A percentile compares a stretch with the other conserved stretches of the same genome.
Evolutionary conservation across 805 yeast genomes (phyloP).

Genomic region (Zygoascus tannicola): DNA sequence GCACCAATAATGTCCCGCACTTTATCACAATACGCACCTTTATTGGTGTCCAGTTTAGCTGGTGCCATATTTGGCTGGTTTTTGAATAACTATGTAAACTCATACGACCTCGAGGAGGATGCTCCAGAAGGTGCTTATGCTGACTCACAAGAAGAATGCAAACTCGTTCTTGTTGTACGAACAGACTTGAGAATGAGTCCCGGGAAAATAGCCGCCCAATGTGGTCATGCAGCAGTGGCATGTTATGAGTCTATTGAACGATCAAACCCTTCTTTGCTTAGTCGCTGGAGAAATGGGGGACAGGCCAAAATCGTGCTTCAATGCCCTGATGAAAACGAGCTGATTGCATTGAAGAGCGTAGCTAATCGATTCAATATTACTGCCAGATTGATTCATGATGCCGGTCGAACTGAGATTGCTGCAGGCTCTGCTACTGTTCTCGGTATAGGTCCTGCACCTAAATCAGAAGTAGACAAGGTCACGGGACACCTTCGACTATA

Average conservation of each 20-base stretch:
- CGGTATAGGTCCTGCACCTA: slow-evolving; percentile 98
- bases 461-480: slow-evolving; percentile 59
- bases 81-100: not conserved
- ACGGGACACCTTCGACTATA: slow-evolving; percentile 73
- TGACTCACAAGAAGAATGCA: slow-evolving; percentile 19
- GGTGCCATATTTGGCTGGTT: not conserved
- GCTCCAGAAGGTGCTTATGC: slow-evolving; percentile 10
- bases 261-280: slow-evolving; percentile 53
- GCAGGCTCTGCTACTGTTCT: slow-evolving; percentile 92
- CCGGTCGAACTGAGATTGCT: slow-evolving; percentile 95
- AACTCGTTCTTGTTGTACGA: slow-evolving; percentile 79
- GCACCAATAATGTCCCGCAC: not conserved
- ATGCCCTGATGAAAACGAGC: slow-evolving; percentile 45
- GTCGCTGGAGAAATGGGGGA: slow-evolving; percentile 74
- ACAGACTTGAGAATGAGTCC: slow-evolving; percentile 85
- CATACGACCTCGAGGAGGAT: slow-evolving; percentile 13
- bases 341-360: slow-evolving; percentile 68
- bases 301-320: slow-evolving; percentile 89
- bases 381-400: slow-evolving; percentile 80
- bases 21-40: not conserved
- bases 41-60: not conserved
- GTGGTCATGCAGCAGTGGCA: slow-evolving; percentile 94
- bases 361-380: slow-evolving; percentile 76
- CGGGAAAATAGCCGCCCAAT: slow-evolving; percentile 96
- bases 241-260: slow-evolving; percentile 55